Conservation (phyloP, 2,329 filamentous ascomycete species). For the Chalara sp. region DNA sequence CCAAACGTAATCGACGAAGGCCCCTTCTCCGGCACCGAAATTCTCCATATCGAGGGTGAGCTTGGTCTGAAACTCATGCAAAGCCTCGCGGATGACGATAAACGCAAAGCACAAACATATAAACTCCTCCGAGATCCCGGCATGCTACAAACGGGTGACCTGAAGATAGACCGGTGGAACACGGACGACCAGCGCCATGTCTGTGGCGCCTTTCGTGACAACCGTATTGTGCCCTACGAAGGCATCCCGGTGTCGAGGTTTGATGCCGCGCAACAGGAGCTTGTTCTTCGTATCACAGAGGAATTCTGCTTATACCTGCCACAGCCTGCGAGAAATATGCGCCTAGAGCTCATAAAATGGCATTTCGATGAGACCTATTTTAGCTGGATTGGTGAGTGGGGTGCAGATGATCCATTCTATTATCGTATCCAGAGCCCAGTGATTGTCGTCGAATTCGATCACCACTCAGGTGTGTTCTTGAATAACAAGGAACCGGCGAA, state of each 20-base stretch:
- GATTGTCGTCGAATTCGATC: conserved; percentile 69
- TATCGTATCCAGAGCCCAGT: conserved; percentile 73
- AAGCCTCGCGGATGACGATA: conserved; percentile 30
- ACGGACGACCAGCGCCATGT: conserved; percentile 73
- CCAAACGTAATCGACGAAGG: conserved; percentile 43
- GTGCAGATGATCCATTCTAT: conserved; percentile 65
- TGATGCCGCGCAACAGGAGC: conserved; percentile 38
- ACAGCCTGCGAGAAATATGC: conserved; percentile 41
- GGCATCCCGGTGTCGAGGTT: conserved; percentile 52
- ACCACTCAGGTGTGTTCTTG: conserved; percentile 73
- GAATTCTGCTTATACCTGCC: conserved; percentile 68
- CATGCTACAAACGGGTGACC: conserved; percentile 46
- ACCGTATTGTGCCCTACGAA: conserved; percentile 67
- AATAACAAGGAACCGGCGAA: conserved; percentile 66
- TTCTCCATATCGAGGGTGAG: conserved; percentile 5
- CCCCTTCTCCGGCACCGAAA: conserved; percentile 2
- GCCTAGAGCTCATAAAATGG: conserved; percentile 45
- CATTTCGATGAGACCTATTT: conserved; percentile 70
- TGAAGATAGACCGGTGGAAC: conserved; percentile 59
- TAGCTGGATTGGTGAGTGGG: conserved; percentile 68
- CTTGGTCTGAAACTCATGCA: conserved; percentile 23
- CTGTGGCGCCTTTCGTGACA: conserved; percentile 73
- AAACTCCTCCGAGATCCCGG: conserved; percentile 52
- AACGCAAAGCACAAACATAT: conserved; percentile 40
- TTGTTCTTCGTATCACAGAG: conserved; percentile 51